A percentile compares a stretch with the other conserved stretches of the same genome.
phyloP scores from a whole-genome alignment of 2,329 filamentous ascomycete genomes.

The Scedosporium aurantiacum region DNA sequence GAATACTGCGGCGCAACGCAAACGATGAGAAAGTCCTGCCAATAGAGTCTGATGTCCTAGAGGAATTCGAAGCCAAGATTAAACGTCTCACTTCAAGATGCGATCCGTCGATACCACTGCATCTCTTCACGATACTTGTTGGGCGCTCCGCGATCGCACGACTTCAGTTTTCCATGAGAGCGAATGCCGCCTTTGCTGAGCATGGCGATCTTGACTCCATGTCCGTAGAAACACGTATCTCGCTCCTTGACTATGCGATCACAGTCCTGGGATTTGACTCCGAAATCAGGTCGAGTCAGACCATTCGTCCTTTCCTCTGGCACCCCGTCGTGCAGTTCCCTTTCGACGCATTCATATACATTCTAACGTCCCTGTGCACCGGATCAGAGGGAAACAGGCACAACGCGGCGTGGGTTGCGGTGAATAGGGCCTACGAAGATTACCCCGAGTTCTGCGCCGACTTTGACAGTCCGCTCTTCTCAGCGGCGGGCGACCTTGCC shows the following conservation, averaged over 20 bases:
- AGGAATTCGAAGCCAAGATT: background rate
- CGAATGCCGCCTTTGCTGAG: background rate
- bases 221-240: background rate
- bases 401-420: background rate
- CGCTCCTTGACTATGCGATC: background rate
- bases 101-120: constrained; percentile 1
- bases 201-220: background rate
- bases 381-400: background rate
- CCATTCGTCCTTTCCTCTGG: constrained; percentile 2
- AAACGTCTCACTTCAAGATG: background rate
- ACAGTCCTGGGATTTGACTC: background rate
- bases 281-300: background rate
- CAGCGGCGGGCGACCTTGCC: background rate
- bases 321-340: constrained; percentile 4
- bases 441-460: background rate
- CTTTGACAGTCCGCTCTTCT: background rate
- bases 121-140: constrained; percentile 1
- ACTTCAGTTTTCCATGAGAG: background rate
- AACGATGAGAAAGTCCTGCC: background rate
- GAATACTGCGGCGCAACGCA: background rate
- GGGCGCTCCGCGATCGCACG: background rate
- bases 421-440: constrained; percentile 3
- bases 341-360: background rate
- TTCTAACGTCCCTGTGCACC: background rate
- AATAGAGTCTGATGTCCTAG: background rate